Percentiles rank a stretch among this genome's conserved stretches.
Conservation (phyloP, 78 protist genomes). For the Pigoraptor vietnamica region DNA sequence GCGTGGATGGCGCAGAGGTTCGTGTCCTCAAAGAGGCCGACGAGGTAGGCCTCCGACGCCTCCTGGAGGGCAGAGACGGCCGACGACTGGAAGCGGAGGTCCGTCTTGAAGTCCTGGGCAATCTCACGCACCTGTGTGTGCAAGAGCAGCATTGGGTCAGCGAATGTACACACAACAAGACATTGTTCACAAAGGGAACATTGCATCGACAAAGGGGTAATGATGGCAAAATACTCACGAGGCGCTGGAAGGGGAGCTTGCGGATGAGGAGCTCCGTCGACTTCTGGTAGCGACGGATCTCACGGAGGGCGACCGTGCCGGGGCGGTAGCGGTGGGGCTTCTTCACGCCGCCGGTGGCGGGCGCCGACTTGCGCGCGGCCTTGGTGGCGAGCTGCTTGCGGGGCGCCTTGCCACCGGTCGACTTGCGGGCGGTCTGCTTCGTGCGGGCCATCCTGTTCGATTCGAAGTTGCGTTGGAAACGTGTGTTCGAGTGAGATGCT, state of each 20-base stretch:
- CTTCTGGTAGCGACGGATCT: constrained; percentile 76
- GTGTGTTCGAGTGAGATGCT: neutral
- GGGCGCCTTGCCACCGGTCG: constrained; percentile 93
- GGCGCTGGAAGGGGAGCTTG: constrained; percentile 84
- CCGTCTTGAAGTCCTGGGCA: constrained; percentile 53
- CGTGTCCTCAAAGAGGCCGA: constrained; percentile 66
- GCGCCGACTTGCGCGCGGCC: constrained; percentile 81
- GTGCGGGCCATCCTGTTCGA: constrained; percentile 82
- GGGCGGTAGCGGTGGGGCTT: constrained; percentile 85
- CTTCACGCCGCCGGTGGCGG: constrained; percentile 75
- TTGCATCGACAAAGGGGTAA: neutral
- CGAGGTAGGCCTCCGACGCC: constrained; percentile 66
- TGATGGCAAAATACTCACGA: constrained; percentile 19
- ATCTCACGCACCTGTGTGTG: constrained; percentile 37
- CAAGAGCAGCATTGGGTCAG: too few species aligned
- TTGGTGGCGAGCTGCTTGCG: constrained; percentile 70
- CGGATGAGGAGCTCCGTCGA: constrained; percentile 82
- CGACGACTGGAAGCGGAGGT: constrained; percentile 53
- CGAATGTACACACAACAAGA: too few species aligned
- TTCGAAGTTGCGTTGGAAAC: neutral
- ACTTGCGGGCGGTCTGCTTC: constrained; percentile 92
- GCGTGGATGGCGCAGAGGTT: constrained; percentile 76
- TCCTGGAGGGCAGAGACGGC: constrained; percentile 67
- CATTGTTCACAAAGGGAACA: too few species aligned
- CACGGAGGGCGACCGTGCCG: constrained; percentile 83